Base-by-base conservation (phyloP, 352 stramenopile genomes). In the Globisporangium radiosum region DNA sequence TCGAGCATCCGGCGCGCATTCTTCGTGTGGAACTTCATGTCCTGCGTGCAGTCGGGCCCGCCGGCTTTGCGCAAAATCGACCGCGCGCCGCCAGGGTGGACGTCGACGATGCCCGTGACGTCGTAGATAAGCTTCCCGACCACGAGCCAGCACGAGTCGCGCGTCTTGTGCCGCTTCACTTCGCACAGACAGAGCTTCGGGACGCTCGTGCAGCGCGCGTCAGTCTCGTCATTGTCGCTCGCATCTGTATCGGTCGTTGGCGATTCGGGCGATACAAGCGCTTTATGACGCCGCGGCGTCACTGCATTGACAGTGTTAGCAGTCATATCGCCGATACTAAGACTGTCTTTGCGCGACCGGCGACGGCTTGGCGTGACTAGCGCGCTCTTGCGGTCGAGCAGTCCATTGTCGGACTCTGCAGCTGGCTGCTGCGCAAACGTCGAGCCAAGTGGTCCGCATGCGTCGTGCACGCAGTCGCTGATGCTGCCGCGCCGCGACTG, bases 131-230 rank as follows among this genome's bases (percentile, higher is more conserved):
- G 75, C 47, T 65, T 65, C 38, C 83, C 78, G 51, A 97, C 96
- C 17, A 99, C 90, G 42, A 99, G 69, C 96, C 96, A 99, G 64
- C 90, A 98, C 69, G 95, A 95, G 15, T 97, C 82, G 15, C 85
- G 64, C 14, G 76, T 88, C 54, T 86, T 93, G 82, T 99, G 96
- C 45, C 78, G 63, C 55, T 73, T 60, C 38, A 94, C 72, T 57
- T 94, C 81, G 55, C 83, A 93, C 39, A 88, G 68, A 66, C 83
- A 92, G 7, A 92, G 76, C 62, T 90, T 90, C 52, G 70, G 78
- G 9, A 76, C 60, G 42, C 64, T 71, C 11, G 73, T 87, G 59
- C 83, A 92, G 39, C 83, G 79, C 44, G 54, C 56, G 25, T 25
- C 25, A 25, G 25, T 25, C 25, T 25, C 25, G 25, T 25, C 25